Evolutionary conservation across 2,329 filamentous ascomycete species (phyloP).

Genomic region (Myriosclerotinia curreyana): DNA sequence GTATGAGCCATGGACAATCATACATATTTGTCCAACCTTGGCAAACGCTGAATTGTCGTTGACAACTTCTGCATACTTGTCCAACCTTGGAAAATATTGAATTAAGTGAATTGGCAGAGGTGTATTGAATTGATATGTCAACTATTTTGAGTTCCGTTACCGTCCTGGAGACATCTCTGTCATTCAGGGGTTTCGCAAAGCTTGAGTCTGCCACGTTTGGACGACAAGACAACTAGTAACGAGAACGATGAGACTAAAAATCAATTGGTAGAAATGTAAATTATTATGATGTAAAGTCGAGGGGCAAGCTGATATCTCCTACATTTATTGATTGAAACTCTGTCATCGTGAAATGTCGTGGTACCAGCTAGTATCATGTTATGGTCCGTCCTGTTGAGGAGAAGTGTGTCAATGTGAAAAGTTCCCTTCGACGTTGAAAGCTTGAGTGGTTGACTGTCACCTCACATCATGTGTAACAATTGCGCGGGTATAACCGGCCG

Average conservation of each 20-base stretch:
- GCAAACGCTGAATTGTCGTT: background rate
- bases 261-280: background rate
- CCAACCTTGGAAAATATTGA: background rate
- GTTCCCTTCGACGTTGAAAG: background rate
- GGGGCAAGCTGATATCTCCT: background rate
- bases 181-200: background rate
- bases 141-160: background rate
- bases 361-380: background rate
- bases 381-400: background rate
- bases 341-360: conserved; percentile 5
- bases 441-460: background rate
- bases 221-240: conserved; percentile 3
- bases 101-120: background rate
- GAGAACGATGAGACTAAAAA: background rate
- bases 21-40: background rate
- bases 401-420: background rate
- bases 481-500: background rate
- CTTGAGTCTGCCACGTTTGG: background rate
- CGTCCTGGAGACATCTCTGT: background rate
- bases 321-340: background rate
- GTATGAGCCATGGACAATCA: background rate
- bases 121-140: background rate
- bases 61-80: background rate
- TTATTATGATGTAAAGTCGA: background rate
- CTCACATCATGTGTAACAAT: conserved; percentile 5